Evolutionary conservation across 805 yeast genomes (phyloP).

Genomic region (Saccharomycopsis babjevae): DNA sequence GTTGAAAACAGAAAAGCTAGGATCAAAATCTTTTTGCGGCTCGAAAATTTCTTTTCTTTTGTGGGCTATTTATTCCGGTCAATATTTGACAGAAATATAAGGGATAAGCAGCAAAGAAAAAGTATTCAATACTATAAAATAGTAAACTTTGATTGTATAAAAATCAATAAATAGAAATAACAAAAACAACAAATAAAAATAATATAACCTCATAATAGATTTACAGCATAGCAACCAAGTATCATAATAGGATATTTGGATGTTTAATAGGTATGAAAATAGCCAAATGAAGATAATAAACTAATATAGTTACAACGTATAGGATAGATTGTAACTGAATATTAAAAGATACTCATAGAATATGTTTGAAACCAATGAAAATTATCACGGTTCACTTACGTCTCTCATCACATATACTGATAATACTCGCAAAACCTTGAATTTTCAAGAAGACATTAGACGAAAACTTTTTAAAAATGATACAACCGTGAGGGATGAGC

Average conservation of each 20-base stretch:
- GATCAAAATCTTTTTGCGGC: neutral
- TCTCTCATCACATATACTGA: neutral
- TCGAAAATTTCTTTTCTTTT: neutral
- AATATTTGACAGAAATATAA: neutral
- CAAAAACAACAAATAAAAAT: too few relatives aligned
- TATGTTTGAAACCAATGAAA: neutral
- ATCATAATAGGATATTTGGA: neutral
- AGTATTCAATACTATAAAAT: too few relatives aligned
- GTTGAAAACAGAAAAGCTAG: neutral
- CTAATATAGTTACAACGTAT: too few relatives aligned
- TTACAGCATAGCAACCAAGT: too few relatives aligned
- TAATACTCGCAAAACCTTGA: neutral
- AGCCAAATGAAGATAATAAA: too few relatives aligned
- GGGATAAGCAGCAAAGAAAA: neutral
- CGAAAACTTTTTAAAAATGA: neutral
- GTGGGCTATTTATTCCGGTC: neutral
- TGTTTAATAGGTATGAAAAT: too few relatives aligned
- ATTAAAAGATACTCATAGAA: neutral
- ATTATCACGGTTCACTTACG: neutral
- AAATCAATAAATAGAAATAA: too few relatives aligned
- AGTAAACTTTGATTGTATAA: too few relatives aligned
- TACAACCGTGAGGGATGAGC: neutral
- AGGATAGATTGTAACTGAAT: neutral
- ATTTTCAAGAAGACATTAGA: neutral
- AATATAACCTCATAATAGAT: too few relatives aligned